These are phyloP conservation scores for Citeromyces siamensis DNA, from an alignment of 1,139 yeast genomes.

Conservation along the genomic window DNA sequence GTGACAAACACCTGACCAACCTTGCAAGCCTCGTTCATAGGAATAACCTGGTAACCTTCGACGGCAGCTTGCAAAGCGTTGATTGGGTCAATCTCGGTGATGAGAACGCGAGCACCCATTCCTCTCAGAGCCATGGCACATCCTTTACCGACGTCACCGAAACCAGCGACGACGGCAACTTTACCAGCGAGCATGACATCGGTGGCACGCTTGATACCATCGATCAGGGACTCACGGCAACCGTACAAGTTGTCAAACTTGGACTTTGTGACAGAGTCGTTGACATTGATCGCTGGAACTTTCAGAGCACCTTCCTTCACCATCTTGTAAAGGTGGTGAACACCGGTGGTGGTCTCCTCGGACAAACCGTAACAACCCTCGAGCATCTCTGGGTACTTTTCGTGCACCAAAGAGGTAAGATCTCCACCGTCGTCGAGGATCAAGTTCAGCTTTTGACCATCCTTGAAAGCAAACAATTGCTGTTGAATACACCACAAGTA, in stretches of 20 bases:
- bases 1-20: constrained; percentile 97
- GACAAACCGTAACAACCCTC: constrained; percentile 92
- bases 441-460: constrained; percentile 89
- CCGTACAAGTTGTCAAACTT: constrained; percentile 99
- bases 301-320: constrained; percentile 79
- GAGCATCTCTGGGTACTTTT: constrained; percentile 97
- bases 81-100: constrained; percentile 98
- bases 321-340: constrained; percentile 98
- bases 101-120: constrained; percentile 99
- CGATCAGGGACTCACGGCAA: constrained; percentile 97
- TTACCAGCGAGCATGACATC: constrained; percentile 99
- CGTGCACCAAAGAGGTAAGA: constrained; percentile 93
- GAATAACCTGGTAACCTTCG: constrained; percentile 95
- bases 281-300: constrained; percentile 99
- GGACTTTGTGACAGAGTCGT: constrained; percentile 98
- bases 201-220: constrained; percentile 99
- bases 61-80: constrained; percentile 99
- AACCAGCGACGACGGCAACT: constrained; percentile 98
- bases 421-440: constrained; percentile 99
- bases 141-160: constrained; percentile 99
- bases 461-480: constrained; percentile 98
- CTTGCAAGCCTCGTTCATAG: constrained; percentile 91
- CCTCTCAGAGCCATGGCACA: constrained; percentile 99
- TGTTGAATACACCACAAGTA: constrained; percentile 99
- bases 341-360: constrained; percentile 99